Evolutionary conservation across 768 basidiomycete species (phyloP).

Genomic region (Termitomyces heimii): DNA sequence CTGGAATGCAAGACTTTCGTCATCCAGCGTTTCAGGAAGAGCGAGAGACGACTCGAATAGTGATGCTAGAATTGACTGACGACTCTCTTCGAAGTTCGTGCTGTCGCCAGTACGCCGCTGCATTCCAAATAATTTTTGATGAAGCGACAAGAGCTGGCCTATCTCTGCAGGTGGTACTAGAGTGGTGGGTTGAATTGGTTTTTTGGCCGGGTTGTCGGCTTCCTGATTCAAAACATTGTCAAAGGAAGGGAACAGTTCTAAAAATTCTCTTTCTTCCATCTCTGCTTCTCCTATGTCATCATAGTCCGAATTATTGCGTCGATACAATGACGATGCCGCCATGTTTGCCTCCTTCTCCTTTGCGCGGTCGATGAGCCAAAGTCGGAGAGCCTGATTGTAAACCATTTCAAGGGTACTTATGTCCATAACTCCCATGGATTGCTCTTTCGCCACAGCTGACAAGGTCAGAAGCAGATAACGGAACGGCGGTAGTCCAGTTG

Average conservation of each 20-base stretch:
- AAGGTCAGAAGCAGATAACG: constrained; percentile 41
- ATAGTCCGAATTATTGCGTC: constrained; percentile 48
- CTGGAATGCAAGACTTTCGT: constrained; percentile 43
- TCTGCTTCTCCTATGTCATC: constrained; percentile 62
- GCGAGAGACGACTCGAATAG: constrained; percentile 24
- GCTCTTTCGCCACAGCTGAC: constrained; percentile 39
- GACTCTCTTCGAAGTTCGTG: constrained; percentile 25
- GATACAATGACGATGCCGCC: constrained; percentile 73
- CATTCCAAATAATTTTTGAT: constrained; percentile 35
- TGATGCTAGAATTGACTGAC: constrained; percentile 25
- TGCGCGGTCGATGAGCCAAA: constrained; percentile 81
- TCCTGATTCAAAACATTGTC: constrained; percentile 48
- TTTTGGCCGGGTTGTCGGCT: constrained; percentile 7
- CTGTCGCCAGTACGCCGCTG: neutral
- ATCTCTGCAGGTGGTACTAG: constrained; percentile 30
- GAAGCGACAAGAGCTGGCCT: constrained; percentile 38
- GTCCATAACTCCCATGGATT: constrained; percentile 31
- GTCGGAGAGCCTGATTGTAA: constrained; percentile 67
- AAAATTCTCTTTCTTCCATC: constrained; percentile 78
- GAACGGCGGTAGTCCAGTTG: constrained; percentile 28
- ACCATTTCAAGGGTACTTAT: constrained; percentile 35
- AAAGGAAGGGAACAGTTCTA: constrained; percentile 80
- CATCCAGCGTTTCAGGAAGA: constrained; percentile 43
- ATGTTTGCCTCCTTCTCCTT: constrained; percentile 59
- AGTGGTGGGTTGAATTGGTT: constrained; percentile 6